These are phyloP conservation scores for Aspergillus saccharolyticus DNA, from an alignment of 495 filamentous ascomycete species.

Conservation along the genomic window DNA sequence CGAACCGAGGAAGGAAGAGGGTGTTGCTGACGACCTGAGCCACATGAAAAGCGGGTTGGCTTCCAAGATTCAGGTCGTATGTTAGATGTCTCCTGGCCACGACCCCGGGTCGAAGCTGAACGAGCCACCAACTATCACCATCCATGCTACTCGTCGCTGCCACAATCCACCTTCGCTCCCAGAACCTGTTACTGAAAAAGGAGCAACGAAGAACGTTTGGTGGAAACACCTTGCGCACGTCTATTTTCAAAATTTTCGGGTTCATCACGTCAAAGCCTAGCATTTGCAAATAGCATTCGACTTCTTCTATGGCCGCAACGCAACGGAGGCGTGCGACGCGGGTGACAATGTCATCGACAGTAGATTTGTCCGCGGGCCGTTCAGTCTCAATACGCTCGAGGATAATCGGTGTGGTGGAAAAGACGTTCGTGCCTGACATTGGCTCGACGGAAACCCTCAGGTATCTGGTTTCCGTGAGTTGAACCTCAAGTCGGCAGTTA, in stretches of 20 bases:
- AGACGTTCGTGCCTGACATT: slow-evolving; percentile 41
- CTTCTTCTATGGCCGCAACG: slow-evolving; percentile 53
- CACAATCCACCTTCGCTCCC: slow-evolving; percentile 63
- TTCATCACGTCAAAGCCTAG: slow-evolving; percentile 57
- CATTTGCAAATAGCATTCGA: slow-evolving; percentile 53
- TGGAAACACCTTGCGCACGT: slow-evolving; percentile 56
- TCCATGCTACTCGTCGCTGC: slow-evolving; percentile 63
- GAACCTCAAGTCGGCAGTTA: slow-evolving; percentile 61
- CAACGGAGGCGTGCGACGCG: slow-evolving; percentile 56
- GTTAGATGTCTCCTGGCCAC: slow-evolving; percentile 8
- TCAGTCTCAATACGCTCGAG: slow-evolving; percentile 47
- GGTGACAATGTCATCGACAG: slow-evolving; percentile 48
- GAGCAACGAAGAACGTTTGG: slow-evolving; percentile 52
- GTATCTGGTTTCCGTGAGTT: slow-evolving; percentile 54
- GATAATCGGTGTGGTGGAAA: slow-evolving; percentile 34
- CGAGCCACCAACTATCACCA: slow-evolving; percentile 73
- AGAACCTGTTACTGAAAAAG: slow-evolving; percentile 60
- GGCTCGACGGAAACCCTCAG: slow-evolving; percentile 65
- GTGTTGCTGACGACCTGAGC: slow-evolving; percentile 29
- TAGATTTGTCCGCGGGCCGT: slow-evolving; percentile 35
- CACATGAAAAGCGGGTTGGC: slow-evolving; percentile 10
- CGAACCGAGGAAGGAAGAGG: slow-evolving; percentile 21
- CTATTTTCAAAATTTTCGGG: slow-evolving; percentile 50
- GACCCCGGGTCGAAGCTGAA: slow-evolving; percentile 45
- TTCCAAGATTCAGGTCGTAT: slow-evolving; percentile 8